phyloP scores from a whole-genome alignment of 2,329 filamentous ascomycete species.

The Trichoderma gracile region DNA sequence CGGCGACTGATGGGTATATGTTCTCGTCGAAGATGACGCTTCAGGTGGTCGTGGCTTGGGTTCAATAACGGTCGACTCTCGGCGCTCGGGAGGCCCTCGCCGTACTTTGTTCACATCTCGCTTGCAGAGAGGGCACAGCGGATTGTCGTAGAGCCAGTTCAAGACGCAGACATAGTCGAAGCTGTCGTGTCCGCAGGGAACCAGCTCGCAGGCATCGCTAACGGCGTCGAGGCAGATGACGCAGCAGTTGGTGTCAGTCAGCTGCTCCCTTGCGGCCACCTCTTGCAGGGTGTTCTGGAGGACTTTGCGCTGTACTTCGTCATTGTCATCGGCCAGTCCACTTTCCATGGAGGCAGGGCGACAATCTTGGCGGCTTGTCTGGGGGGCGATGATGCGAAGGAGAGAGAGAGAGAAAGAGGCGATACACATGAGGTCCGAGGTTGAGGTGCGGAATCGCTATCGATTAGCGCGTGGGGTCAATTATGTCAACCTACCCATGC shows the following conservation, averaged over 20 bases:
- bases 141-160: slow-evolving; percentile 74
- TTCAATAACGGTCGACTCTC: slow-evolving; percentile 56
- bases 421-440: not conserved
- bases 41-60: slow-evolving; percentile 38
- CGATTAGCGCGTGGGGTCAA: slow-evolving; percentile 6
- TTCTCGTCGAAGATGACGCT: not conserved
- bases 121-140: slow-evolving; percentile 79
- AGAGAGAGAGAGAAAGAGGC: not conserved
- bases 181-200: slow-evolving; percentile 75
- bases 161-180: slow-evolving; percentile 86
- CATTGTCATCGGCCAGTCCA: slow-evolving; percentile 2
- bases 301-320: slow-evolving; percentile 45
- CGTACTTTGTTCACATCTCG: slow-evolving; percentile 57
- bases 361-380: slow-evolving; percentile 1
- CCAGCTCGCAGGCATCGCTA: slow-evolving; percentile 68
- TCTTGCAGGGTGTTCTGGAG: slow-evolving; percentile 49
- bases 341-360: slow-evolving; percentile 22
- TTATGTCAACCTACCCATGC: too few species aligned
- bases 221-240: slow-evolving; percentile 84
- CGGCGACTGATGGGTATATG: not conserved
- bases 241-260: slow-evolving; percentile 53
- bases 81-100: slow-evolving; percentile 58
- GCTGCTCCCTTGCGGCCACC: slow-evolving; percentile 36
- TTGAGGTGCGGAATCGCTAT: slow-evolving; percentile 2
- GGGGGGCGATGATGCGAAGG: slow-evolving; percentile 9